Evolutionary conservation across 805 yeast species (phyloP).

Genomic region (Grigorovia yakushimaensis): DNA sequence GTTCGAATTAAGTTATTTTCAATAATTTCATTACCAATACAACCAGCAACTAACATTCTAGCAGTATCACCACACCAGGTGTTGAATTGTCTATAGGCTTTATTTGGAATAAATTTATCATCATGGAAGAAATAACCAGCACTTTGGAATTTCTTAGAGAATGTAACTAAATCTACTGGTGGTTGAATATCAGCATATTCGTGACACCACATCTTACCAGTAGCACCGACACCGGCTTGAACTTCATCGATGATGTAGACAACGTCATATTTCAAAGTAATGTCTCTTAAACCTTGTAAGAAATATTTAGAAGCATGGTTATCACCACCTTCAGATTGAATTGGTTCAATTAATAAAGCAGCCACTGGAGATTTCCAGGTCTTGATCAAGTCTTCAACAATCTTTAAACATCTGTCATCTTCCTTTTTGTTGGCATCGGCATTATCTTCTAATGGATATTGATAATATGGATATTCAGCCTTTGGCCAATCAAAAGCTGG

Average conservation of each 20-base stretch:
- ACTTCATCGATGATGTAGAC: constrained; percentile 63
- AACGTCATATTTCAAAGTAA: constrained; percentile 47
- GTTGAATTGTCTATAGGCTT: constrained; percentile 62
- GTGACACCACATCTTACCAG: constrained; percentile 67
- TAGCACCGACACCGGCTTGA: constrained; percentile 67
- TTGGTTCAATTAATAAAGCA: constrained; percentile 83
- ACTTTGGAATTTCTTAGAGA: constrained; percentile 63
- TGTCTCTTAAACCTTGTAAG: constrained; percentile 52
- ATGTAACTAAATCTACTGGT: constrained; percentile 61
- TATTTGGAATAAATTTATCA: constrained; percentile 46
- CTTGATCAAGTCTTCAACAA: constrained; percentile 61
- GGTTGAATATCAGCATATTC: constrained; percentile 54
- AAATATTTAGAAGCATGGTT: constrained; percentile 56
- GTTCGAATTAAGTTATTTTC: constrained; percentile 40
- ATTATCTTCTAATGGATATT: constrained; percentile 71
- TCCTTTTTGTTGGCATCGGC: constrained; percentile 58
- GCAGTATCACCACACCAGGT: constrained; percentile 77
- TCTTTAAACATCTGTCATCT: constrained; percentile 70
- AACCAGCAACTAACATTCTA: constrained; percentile 51
- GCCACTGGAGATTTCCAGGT: constrained; percentile 74
- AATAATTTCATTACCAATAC: constrained; percentile 46
- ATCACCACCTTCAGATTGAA: constrained; percentile 71
- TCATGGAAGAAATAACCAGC: constrained; percentile 63
- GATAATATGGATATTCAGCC: constrained; percentile 79
- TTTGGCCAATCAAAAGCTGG: constrained; percentile 97